Conservation (phyloP, 2,329 filamentous ascomycete species). For the Fusarium piperis region DNA sequence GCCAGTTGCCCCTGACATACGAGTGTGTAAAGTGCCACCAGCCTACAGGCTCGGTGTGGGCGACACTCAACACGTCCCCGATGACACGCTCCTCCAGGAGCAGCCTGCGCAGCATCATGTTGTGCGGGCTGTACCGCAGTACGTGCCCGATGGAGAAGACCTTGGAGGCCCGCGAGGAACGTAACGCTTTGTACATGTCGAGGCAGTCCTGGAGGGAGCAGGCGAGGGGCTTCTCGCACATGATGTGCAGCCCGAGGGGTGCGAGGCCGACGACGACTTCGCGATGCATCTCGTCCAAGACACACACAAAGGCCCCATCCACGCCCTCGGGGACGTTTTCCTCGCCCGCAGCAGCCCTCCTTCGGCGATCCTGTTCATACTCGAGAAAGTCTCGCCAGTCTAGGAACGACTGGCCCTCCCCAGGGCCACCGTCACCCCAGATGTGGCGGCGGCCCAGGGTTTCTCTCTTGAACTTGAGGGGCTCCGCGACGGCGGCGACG, state of each 20-base stretch:
- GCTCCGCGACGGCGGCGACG: slow-evolving; percentile 84
- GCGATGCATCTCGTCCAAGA: slow-evolving; percentile 88
- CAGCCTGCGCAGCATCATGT: slow-evolving; percentile 82
- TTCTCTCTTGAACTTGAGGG: slow-evolving; percentile 78
- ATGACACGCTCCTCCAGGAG: slow-evolving; percentile 79
- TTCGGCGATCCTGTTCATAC: slow-evolving; percentile 74
- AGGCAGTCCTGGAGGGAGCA: slow-evolving; percentile 83
- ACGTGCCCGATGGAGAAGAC: slow-evolving; percentile 96
- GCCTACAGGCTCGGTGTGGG: slow-evolving; percentile 93
- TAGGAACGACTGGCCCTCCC: slow-evolving; percentile 73
- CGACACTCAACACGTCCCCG: slow-evolving; percentile 85
- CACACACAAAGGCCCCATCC: slow-evolving; percentile 71
- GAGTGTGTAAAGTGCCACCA: slow-evolving; percentile 96
- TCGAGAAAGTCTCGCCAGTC: slow-evolving; percentile 80
- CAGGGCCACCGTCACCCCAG: slow-evolving; percentile 65
- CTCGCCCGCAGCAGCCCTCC: slow-evolving; percentile 60
- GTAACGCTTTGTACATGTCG: slow-evolving; percentile 72
- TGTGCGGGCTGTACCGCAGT: slow-evolving; percentile 91
- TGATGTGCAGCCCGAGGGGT: slow-evolving; percentile 78
- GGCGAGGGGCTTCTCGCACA: slow-evolving; percentile 95
- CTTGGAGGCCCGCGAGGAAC: slow-evolving; percentile 44
- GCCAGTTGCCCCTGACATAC: slow-evolving; percentile 95
- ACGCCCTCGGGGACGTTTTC: slow-evolving; percentile 61
- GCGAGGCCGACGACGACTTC: slow-evolving; percentile 81
- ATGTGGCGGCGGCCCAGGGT: slow-evolving; percentile 78